Base-by-base conservation (phyloP, 495 filamentous ascomycete species). In the Aspergillus ellipticus region DNA sequence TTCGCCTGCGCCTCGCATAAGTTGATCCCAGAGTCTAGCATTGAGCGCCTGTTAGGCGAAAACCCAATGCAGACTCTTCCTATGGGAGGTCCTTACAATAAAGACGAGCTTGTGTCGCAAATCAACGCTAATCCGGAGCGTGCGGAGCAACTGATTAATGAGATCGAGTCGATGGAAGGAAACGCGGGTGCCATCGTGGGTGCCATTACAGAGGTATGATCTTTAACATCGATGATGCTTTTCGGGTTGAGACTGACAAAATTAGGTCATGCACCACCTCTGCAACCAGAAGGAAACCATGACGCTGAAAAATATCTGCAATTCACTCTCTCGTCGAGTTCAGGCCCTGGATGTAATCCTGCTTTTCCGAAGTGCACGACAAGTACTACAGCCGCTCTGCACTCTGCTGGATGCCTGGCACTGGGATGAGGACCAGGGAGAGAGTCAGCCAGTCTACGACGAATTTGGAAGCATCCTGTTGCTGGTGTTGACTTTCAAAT, bases 381-480 rank as follows among this genome's bases (percentile, higher is more conserved):
- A 82, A 31, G 80, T 97, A 17, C 70, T 97, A 3, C 85, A 90
- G 52, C 92, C 94, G 16, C 74, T 98, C 11, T 97, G 92, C 63
- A 79, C 86, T 28, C 71, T 97, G 8, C 74, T 98, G 8, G 91
- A 97, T 69, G 84, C 84, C 45, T 98, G 93, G 94, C 79, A 81
- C 16, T 95, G 93, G 70, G 93, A 97, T 56, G 93, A 96, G 58
- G 93, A 97, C 51, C 90, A 96, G 66, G 78, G 86, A 33, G 94
- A 98, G 66, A 94, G 94, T 61, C 92, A 97, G 65, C 94, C 93
- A 0, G 88, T 96, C 1, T 97, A 97, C 63, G 93, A 97, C 59
- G 95, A 98, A 57, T 98, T 97, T 56, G 90, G 92, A 0, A 88
- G 89, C 41, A 87, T 97, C 15, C 74, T 97, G 6, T 80, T 97